These are phyloP conservation scores for Pestalotiopsis sp. DNA, from an alignment of 2,329 filamentous ascomycete genomes.

Conservation along the genomic window DNA sequence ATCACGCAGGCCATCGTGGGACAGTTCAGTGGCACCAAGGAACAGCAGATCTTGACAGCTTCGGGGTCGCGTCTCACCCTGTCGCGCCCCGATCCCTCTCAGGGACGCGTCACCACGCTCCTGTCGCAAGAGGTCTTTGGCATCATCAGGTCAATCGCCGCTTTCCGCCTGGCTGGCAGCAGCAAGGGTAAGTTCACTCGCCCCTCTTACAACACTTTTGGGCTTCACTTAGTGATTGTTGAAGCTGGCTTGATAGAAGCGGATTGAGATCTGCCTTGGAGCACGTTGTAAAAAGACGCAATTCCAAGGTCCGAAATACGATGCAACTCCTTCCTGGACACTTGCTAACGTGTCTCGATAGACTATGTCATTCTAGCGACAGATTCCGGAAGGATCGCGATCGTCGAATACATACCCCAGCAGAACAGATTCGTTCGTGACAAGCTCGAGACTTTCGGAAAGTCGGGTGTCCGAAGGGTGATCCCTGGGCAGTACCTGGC, in stretches of 20 bases:
- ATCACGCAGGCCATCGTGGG: constrained; percentile 90
- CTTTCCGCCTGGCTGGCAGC: constrained; percentile 90
- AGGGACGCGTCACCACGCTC: constrained; percentile 84
- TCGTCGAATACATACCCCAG: constrained; percentile 86
- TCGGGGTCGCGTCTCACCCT: constrained; percentile 89
- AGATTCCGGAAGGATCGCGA: constrained; percentile 92
- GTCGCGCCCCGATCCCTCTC: constrained; percentile 80
- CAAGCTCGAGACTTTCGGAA: constrained; percentile 96
- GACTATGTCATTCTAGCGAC: constrained; percentile 96
- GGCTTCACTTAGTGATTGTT: constrained; percentile 73
- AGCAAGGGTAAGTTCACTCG: constrained; percentile 80
- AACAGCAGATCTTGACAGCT: constrained; percentile 95
- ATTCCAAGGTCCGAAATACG: constrained; percentile 18
- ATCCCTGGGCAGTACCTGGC: constrained; percentile 96
- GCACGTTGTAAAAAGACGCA: constrained; percentile 22
- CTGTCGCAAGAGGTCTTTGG: constrained; percentile 95
- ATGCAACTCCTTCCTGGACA: constrained; percentile 13
- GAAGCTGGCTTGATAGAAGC: constrained; percentile 59
- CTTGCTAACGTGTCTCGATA: constrained; percentile 42
- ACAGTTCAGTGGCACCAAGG: constrained; percentile 94
- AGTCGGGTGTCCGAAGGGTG: constrained; percentile 91
- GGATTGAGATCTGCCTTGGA: constrained; percentile 24
- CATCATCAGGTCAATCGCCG: constrained; percentile 86
- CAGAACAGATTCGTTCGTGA: constrained; percentile 87
- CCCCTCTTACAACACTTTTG: constrained; percentile 38